phyloP scores from a whole-genome alignment of 2,329 filamentous ascomycete genomes.

The Metarhizium sp. region DNA sequence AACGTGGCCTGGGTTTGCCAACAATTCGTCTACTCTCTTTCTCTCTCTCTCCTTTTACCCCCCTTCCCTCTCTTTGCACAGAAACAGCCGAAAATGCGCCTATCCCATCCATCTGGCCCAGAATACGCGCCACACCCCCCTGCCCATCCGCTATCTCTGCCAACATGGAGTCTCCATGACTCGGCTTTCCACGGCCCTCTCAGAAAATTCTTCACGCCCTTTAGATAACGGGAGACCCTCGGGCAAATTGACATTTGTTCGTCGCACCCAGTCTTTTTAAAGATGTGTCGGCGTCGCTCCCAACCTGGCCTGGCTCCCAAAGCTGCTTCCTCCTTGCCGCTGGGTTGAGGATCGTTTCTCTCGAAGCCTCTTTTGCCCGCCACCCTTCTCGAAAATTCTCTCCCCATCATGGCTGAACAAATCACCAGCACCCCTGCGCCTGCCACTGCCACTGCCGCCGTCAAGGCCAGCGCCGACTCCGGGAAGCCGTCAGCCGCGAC shows the following conservation, averaged over 20 bases:
- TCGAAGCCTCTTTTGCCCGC: background rate
- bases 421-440: background rate
- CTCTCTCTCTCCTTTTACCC: no score
- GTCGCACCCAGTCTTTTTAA: background rate
- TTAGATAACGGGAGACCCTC: conserved; percentile 1
- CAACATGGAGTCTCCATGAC: conserved; percentile 1
- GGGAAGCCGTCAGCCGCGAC: conserved; percentile 1
- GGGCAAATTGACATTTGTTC: background rate
- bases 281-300: background rate
- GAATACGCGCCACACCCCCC: no score
- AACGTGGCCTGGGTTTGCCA: no score
- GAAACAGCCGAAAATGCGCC: no score
- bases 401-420: background rate
- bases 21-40: no score
- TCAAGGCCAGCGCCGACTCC: conserved; percentile 2
- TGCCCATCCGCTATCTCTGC: background rate
- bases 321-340: background rate
- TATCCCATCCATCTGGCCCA: no score
- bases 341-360: background rate
- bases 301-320: background rate
- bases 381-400: background rate
- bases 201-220: conserved; percentile 1
- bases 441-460: background rate
- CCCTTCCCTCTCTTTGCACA: no score
- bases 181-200: conserved; percentile 3